Conservation (phyloP, 179 eudicot species). For the Spergularia azorica region DNA sequence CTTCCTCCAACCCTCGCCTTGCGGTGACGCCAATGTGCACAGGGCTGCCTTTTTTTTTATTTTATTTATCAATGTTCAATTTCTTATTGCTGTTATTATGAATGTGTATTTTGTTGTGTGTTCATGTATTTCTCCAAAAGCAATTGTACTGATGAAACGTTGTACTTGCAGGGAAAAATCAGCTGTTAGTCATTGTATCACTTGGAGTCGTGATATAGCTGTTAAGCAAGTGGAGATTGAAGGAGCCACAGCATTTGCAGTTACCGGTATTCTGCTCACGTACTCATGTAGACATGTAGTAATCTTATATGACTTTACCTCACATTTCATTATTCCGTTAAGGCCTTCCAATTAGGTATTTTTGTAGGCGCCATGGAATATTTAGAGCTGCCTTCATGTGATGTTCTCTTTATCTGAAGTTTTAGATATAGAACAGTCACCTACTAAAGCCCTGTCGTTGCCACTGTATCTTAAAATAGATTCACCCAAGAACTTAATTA, state of each 20-base stretch:
- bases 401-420: neutral
- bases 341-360: neutral
- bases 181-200: conserved; percentile 87
- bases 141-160: neutral
- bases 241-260: conserved; percentile 81
- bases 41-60: too few relatives aligned
- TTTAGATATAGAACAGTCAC: neutral
- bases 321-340: neutral
- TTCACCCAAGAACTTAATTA: neutral
- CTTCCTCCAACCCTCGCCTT: too few relatives aligned
- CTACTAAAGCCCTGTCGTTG: neutral
- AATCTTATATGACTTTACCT: neutral
- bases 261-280: conserved; percentile 57
- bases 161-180: conserved; percentile 72
- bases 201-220: conserved; percentile 69
- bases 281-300: neutral
- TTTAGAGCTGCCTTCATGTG: neutral
- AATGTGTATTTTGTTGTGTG: neutral
- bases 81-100: neutral
- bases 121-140: neutral
- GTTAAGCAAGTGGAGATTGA: conserved; percentile 62
- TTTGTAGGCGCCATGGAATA: neutral
- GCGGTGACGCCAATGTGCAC: too few relatives aligned
- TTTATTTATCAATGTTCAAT: neutral
- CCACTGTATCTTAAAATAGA: neutral